phyloP scores from a whole-genome alignment of 2,329 filamentous ascomycete genomes.

The Coccinonectria pachysandricola region DNA sequence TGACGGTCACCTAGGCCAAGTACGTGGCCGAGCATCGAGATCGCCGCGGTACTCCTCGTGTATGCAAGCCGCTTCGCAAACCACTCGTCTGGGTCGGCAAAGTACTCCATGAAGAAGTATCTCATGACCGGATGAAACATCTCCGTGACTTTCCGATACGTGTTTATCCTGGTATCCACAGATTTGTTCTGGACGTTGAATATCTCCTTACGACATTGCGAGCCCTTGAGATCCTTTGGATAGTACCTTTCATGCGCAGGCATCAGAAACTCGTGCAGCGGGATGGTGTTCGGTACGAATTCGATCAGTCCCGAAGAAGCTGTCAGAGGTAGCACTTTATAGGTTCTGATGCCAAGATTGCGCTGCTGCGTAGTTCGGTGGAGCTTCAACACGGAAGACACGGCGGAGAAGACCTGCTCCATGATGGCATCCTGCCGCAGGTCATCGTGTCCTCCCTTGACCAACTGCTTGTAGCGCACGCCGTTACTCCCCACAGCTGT shows the following conservation, averaged over 20 bases:
- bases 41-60: constrained; percentile 83
- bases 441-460: constrained; percentile 94
- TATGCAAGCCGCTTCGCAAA: constrained; percentile 83
- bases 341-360: constrained; percentile 83
- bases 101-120: constrained; percentile 95
- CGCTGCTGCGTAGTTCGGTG: constrained; percentile 82
- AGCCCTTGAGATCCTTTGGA: constrained; percentile 70
- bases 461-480: constrained; percentile 72
- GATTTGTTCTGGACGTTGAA: constrained; percentile 59
- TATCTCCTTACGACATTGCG: constrained; percentile 71
- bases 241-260: constrained; percentile 82
- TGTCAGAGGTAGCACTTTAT: constrained; percentile 89
- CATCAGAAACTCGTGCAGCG: constrained; percentile 84
- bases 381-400: constrained; percentile 77
- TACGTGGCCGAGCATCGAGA: constrained; percentile 89
- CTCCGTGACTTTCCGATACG: constrained; percentile 68
- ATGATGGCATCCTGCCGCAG: constrained; percentile 95
- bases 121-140: constrained; percentile 87
- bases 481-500: constrained; percentile 74
- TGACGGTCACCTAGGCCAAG: constrained; percentile 90
- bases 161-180: constrained; percentile 59
- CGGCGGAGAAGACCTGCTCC: constrained; percentile 98
- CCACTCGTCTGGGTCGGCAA: constrained; percentile 91
- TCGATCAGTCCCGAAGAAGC: constrained; percentile 85
- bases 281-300: constrained; percentile 88